A percentile compares a stretch with the other conserved stretches of the same genome.
Evolutionary conservation across 805 yeast genomes (phyloP).

Genomic region (Ogataea angusta): DNA sequence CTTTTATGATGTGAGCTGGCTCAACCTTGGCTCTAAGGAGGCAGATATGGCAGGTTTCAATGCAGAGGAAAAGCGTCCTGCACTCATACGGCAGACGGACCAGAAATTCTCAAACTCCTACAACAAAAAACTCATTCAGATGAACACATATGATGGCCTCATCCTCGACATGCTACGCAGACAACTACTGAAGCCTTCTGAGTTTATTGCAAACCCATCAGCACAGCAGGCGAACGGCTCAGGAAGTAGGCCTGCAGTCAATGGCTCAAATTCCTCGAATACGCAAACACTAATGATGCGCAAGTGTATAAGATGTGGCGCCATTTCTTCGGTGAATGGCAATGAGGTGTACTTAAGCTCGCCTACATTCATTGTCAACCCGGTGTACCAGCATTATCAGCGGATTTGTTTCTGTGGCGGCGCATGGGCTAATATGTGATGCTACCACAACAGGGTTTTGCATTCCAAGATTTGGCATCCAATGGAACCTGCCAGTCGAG

Average conservation of each 20-base stretch:
- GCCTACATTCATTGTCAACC: slow-evolving; percentile 28
- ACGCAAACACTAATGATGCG: slow-evolving; percentile 23
- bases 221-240: slow-evolving; percentile 3
- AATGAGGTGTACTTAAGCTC: slow-evolving; percentile 23
- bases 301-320: slow-evolving; percentile 35
- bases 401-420: slow-evolving; percentile 78
- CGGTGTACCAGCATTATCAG: slow-evolving; percentile 41
- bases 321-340: slow-evolving; percentile 36
- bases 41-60: slow-evolving; percentile 3
- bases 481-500: too few species aligned
- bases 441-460: neutral
- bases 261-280: slow-evolving; percentile 3
- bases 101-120: slow-evolving; percentile 13
- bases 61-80: slow-evolving; percentile 2
- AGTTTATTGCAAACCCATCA: slow-evolving; percentile 14
- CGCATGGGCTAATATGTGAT: slow-evolving; percentile 54
- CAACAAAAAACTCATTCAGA: slow-evolving; percentile 19
- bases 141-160: slow-evolving; percentile 27
- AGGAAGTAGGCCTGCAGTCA: slow-evolving; percentile 3
- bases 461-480: too few species aligned
- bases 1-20: slow-evolving; percentile 67
- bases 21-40: slow-evolving; percentile 36
- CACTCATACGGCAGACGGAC: slow-evolving; percentile 23
- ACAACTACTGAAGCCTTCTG: slow-evolving; percentile 28
- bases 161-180: slow-evolving; percentile 33